A percentile compares a stretch with the other conserved stretches of the same genome.
phyloP scores from a whole-genome alignment of 2,329 filamentous ascomycete species.

The Monosporascus sp. region DNA sequence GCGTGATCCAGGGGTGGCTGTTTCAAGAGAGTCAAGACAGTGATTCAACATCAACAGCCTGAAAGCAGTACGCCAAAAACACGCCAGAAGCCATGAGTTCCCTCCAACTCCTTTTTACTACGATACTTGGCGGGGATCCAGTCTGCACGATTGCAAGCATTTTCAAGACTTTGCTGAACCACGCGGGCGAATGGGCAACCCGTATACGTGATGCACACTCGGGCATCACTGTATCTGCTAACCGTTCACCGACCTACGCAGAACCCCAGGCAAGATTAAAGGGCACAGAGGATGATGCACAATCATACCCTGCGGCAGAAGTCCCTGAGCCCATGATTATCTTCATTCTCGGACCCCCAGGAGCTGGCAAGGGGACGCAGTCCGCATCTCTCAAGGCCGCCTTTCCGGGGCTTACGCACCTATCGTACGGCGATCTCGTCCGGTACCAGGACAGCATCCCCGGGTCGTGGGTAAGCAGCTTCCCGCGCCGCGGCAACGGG shows the following conservation, averaged over 20 bases:
- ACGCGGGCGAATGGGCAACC: neutral
- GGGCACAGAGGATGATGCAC: too few relatives aligned
- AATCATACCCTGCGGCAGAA: neutral
- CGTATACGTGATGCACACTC: neutral
- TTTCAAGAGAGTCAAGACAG: too few relatives aligned
- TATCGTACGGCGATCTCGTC: conserved; percentile 18
- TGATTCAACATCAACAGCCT: too few relatives aligned
- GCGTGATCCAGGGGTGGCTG: too few relatives aligned
- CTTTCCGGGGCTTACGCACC: conserved; percentile 11
- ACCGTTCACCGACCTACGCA: neutral
- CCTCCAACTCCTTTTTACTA: neutral
- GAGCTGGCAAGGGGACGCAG: conserved; percentile 18
- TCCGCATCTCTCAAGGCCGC: conserved; percentile 7
- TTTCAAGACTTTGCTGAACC: neutral
- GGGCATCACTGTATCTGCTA: neutral
- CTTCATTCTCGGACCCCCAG: conserved; percentile 17
- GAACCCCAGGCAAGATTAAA: neutral
- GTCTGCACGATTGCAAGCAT: neutral
- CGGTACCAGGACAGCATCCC: conserved; percentile 13
- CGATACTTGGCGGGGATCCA: neutral
- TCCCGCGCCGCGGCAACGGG: conserved; percentile 9
- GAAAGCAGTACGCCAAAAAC: too few relatives aligned
- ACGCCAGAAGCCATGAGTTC: too few relatives aligned
- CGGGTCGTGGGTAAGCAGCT: conserved; percentile 16
- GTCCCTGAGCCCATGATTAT: conserved; percentile 9